Conservation (phyloP, 495 filamentous ascomycete genomes). For the Hyphodiscus hymeniophilus region DNA sequence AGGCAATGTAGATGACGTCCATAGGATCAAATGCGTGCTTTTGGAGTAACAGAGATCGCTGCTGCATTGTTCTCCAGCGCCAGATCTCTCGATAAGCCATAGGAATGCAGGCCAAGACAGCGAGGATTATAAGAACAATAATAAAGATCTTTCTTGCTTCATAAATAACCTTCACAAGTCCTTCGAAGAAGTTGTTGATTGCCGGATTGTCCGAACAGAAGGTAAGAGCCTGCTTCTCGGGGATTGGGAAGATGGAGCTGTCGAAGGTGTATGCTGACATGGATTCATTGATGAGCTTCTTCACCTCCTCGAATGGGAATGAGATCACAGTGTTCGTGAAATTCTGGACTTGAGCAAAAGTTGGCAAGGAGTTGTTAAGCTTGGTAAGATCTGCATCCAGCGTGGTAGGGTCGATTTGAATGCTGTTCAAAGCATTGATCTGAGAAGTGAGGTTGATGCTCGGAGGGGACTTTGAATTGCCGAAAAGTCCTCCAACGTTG, state of each 20-base stretch:
- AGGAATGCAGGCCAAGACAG: constrained; percentile 62
- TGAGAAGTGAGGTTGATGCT: constrained; percentile 49
- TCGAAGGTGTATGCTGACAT: constrained; percentile 71
- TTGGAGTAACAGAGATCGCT: constrained; percentile 57
- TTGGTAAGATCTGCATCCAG: constrained; percentile 56
- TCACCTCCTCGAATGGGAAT: constrained; percentile 69
- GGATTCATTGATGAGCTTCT: constrained; percentile 56
- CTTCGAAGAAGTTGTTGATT: constrained; percentile 81
- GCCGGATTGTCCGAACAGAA: constrained; percentile 84
- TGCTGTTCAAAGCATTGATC: constrained; percentile 55
- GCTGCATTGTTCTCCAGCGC: constrained; percentile 63
- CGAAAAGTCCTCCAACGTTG: constrained; percentile 26
- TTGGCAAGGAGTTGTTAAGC: constrained; percentile 71
- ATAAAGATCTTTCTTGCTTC: constrained; percentile 68
- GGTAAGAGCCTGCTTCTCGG: constrained; percentile 66
- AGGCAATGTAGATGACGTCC: constrained; percentile 84
- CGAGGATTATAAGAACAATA: constrained; percentile 57
- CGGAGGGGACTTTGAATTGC: constrained; percentile 33
- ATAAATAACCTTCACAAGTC: constrained; percentile 48
- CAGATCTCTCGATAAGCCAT: constrained; percentile 76
- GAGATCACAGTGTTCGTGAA: constrained; percentile 62
- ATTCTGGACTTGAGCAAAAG: constrained; percentile 74
- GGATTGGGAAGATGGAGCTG: constrained; percentile 65
- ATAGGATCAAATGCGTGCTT: constrained; percentile 63
- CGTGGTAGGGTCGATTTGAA: constrained; percentile 55